phyloP scores from a whole-genome alignment of 2,329 filamentous ascomycete genomes.

The Claviceps sp. region DNA sequence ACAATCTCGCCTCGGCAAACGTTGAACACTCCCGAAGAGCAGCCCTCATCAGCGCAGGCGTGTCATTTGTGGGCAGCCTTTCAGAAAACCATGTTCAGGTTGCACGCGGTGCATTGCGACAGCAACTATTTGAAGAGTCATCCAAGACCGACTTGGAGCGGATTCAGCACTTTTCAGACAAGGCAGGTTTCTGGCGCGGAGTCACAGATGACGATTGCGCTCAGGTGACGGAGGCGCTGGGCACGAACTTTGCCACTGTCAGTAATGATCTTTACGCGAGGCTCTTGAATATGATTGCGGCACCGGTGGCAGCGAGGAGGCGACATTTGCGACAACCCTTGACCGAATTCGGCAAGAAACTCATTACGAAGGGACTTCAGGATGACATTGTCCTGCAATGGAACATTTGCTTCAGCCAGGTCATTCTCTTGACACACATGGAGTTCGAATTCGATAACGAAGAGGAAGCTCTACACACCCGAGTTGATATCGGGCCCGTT shows the following conservation, averaged over 20 bases:
- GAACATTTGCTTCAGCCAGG: constrained; percentile 65
- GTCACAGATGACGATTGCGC: constrained; percentile 72
- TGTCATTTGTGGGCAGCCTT: constrained; percentile 57
- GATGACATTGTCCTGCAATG: constrained; percentile 64
- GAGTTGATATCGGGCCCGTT: constrained; percentile 53
- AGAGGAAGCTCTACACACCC: constrained; percentile 47
- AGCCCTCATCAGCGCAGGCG: constrained; percentile 54
- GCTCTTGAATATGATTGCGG: constrained; percentile 32
- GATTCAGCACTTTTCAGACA: constrained; percentile 66
- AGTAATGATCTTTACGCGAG: constrained; percentile 40
- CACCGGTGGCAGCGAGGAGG: constrained; percentile 30
- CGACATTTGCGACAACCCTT: constrained; percentile 38
- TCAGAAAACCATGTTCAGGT: constrained; percentile 55
- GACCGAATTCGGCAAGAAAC: constrained; percentile 63
- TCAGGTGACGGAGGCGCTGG: constrained; percentile 54
- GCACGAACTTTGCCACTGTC: constrained; percentile 48
- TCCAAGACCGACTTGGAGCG: constrained; percentile 57
- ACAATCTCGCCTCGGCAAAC: constrained; percentile 48
- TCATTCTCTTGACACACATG: constrained; percentile 76
- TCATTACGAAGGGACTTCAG: constrained; percentile 63
- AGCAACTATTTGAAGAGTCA: constrained; percentile 63
- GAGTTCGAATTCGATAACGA: constrained; percentile 67
- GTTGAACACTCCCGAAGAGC: constrained; percentile 41
- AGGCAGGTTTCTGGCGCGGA: constrained; percentile 62
- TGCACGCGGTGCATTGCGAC: constrained; percentile 52